phyloP scores from a whole-genome alignment of 148 eudicot genomes.

The Talinum fruticosum region DNA sequence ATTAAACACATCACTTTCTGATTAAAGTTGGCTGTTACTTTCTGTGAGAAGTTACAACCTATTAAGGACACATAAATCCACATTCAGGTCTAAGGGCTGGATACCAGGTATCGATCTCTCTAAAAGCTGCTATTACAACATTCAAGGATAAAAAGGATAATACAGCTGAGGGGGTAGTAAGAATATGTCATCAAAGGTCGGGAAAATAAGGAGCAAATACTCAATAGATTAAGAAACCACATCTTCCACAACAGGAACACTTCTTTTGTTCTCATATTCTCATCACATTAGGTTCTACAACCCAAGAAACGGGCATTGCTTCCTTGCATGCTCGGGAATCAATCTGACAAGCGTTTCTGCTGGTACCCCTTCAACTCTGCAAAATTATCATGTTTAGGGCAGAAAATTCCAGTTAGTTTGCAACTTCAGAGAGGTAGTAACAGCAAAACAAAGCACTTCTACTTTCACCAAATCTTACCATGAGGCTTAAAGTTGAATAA shows the following conservation, averaged over 20 bases:
- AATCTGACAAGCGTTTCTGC: conserved; percentile 41
- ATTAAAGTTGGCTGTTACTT: conserved; percentile 16
- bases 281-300: conserved; percentile 23
- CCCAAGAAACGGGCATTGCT: conserved; percentile 52
- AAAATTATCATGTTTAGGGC: background rate
- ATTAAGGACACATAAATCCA: conserved; percentile 21
- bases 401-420: background rate
- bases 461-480: conserved; percentile 33
- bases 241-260: conserved; percentile 23
- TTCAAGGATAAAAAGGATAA: conserved; percentile 1
- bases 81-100: conserved; percentile 6
- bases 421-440: background rate
- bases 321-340: conserved; percentile 61
- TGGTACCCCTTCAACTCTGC: conserved; percentile 56
- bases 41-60: conserved; percentile 24
- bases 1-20: conserved; percentile 22
- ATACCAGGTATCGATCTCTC: conserved; percentile 22
- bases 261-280: conserved; percentile 20
- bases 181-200: background rate
- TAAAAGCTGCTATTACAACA: conserved; percentile 31
- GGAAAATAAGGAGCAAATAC: conserved; percentile 9
- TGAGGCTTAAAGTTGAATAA: conserved; percentile 58
- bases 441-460: background rate
- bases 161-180: background rate
- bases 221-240: conserved; percentile 16